Conservation (phyloP, 2,329 filamentous ascomycete species). For the Cladosporium velox region DNA sequence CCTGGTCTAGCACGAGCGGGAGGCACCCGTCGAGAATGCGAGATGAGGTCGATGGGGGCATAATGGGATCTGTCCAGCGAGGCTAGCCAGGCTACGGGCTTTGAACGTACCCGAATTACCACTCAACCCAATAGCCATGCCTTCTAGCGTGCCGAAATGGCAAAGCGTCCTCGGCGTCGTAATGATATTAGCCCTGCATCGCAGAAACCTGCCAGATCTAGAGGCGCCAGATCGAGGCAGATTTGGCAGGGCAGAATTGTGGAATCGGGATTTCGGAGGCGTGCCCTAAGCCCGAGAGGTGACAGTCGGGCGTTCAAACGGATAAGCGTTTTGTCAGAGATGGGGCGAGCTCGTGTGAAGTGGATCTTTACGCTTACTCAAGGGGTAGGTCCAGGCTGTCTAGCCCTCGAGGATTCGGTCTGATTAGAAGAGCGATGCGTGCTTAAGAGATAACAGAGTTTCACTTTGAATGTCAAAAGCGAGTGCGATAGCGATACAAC, state of each 20-base stretch:
- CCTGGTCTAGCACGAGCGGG: constrained; percentile 6
- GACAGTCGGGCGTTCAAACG: not conserved
- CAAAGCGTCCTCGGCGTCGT: constrained; percentile 13
- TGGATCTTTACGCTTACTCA: constrained; percentile 1
- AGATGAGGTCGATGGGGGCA: constrained; percentile 11
- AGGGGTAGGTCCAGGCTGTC: not conserved
- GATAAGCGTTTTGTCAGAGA: not conserved
- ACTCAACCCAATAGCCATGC: not conserved
- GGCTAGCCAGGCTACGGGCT: not conserved
- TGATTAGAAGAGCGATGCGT: not conserved
- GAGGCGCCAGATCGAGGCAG: not conserved
- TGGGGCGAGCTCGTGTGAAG: constrained; percentile 1
- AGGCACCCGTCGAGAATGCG: not conserved
- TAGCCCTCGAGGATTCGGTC: not conserved
- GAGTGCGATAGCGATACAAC: not conserved
- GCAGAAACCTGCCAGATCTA: constrained; percentile 9
- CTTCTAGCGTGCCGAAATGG: not conserved
- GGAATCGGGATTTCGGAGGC: constrained; percentile 9
- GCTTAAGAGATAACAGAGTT: not conserved
- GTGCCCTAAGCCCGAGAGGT: constrained; percentile 3
- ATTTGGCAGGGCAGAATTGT: not conserved
- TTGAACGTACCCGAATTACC: not conserved
- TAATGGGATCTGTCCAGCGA: constrained; percentile 10
- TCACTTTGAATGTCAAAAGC: not conserved
- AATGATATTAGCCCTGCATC: not conserved